phyloP scores from a whole-genome alignment of 345 rosid species.

The Boechera stricta region DNA sequence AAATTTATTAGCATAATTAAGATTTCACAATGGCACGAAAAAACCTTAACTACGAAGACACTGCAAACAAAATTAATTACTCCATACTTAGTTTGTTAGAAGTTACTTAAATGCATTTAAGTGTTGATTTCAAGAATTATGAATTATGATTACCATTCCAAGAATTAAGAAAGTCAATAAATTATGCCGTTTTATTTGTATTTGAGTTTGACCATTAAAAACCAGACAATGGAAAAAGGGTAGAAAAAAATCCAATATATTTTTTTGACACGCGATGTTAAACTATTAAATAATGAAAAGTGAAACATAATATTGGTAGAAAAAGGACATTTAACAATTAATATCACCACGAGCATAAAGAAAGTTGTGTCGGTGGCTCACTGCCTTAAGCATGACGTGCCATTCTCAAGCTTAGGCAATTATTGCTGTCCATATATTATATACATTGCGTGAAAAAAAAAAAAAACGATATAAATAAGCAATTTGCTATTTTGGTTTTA shows the following conservation, averaged over 20 bases:
- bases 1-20: background rate
- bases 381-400: constrained; percentile 38
- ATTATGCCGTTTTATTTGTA: background rate
- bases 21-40: background rate
- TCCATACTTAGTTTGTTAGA: constrained; percentile 5
- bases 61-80: background rate
- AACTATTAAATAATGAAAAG: constrained; percentile 20
- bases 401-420: constrained; percentile 39
- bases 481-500: background rate
- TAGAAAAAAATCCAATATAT: background rate
- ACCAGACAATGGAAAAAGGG: background rate
- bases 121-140: background rate
- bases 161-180: constrained; percentile 5
- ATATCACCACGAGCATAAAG: constrained; percentile 38
- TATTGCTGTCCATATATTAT: constrained; percentile 22
- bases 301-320: constrained; percentile 4
- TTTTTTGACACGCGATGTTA: constrained; percentile 14
- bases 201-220: background rate
- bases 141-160: background rate
- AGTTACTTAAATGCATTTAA: constrained; percentile 11
- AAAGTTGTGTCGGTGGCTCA: constrained; percentile 45
- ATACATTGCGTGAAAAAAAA: background rate
- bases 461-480: background rate
- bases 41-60: background rate
- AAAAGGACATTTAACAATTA: constrained; percentile 30